These are phyloP conservation scores for Rhodomyrtus tomentosa DNA, from an alignment of 345 rosid species.

Conservation along the genomic window DNA sequence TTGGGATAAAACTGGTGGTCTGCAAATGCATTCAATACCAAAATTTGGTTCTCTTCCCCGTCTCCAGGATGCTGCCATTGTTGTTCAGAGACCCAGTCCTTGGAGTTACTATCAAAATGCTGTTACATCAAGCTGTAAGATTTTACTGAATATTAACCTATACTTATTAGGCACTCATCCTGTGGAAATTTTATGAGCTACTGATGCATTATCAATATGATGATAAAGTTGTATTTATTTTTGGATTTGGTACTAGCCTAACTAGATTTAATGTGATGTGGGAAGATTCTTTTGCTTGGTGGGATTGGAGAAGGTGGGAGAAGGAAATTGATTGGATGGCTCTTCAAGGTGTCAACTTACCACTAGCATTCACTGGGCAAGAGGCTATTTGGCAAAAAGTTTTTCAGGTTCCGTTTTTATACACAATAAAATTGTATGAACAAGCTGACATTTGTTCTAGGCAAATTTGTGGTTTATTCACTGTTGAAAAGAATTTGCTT, in stretches of 20 bases:
- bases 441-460: neutral
- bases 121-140: slow-evolving; percentile 67
- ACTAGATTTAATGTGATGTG: neutral
- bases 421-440: neutral
- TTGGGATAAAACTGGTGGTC: slow-evolving; percentile 69
- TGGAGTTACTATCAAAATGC: slow-evolving; percentile 82
- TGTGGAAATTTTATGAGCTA: neutral
- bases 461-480: neutral
- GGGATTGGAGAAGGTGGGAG: slow-evolving; percentile 81
- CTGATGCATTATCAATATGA: neutral
- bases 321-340: slow-evolving; percentile 82
- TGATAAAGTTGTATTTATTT: neutral
- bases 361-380: slow-evolving; percentile 67
- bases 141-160: neutral
- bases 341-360: slow-evolving; percentile 63
- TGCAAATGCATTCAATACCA: slow-evolving; percentile 32
- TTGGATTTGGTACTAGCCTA: neutral
- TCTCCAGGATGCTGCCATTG: slow-evolving; percentile 30
- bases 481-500: neutral
- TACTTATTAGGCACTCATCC: neutral
- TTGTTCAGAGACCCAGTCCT: slow-evolving; percentile 44
- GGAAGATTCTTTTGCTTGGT: slow-evolving; percentile 65
- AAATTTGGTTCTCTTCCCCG: slow-evolving; percentile 37
- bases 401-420: slow-evolving; percentile 31
- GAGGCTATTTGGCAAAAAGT: slow-evolving; percentile 68